phyloP scores from a whole-genome alignment of 2,329 filamentous ascomycete genomes.

The Aspergillus puulaauensis region DNA sequence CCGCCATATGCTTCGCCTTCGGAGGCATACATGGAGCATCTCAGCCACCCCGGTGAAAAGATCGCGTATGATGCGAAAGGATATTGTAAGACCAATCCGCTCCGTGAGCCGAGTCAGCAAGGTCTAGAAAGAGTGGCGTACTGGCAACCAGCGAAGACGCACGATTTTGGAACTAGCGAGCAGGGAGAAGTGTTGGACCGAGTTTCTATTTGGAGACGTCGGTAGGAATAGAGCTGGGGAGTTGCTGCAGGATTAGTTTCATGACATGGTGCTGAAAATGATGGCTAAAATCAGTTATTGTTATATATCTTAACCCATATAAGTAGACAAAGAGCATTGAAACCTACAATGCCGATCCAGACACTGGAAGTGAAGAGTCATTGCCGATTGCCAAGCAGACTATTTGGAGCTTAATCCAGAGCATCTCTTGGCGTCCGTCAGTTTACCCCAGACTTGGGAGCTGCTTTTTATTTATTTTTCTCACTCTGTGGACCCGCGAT shows the following conservation, averaged over 20 bases:
- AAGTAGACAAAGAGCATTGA: neutral
- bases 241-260: too few species aligned
- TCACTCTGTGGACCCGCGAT: neutral
- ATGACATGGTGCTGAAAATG: too few species aligned
- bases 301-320: too few species aligned
- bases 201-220: slow-evolving; percentile 45
- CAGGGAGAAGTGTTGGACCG: slow-evolving; percentile 43
- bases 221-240: slow-evolving; percentile 9
- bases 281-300: too few species aligned
- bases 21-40: slow-evolving; percentile 69
- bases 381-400: slow-evolving; percentile 1
- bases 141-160: slow-evolving; percentile 57
- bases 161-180: slow-evolving; percentile 52
- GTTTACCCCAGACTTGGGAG: neutral
- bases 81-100: slow-evolving; percentile 49
- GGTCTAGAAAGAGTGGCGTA: slow-evolving; percentile 51
- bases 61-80: slow-evolving; percentile 61
- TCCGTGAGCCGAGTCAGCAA: slow-evolving; percentile 41
- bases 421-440: neutral
- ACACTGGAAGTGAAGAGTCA: neutral
- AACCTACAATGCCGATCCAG: neutral
- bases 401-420: slow-evolving; percentile 5
- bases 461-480: neutral
- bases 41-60: slow-evolving; percentile 67
- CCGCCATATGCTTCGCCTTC: slow-evolving; percentile 72